phyloP scores from a whole-genome alignment of 2,329 filamentous ascomycete species.

The Elsinoe australis region DNA sequence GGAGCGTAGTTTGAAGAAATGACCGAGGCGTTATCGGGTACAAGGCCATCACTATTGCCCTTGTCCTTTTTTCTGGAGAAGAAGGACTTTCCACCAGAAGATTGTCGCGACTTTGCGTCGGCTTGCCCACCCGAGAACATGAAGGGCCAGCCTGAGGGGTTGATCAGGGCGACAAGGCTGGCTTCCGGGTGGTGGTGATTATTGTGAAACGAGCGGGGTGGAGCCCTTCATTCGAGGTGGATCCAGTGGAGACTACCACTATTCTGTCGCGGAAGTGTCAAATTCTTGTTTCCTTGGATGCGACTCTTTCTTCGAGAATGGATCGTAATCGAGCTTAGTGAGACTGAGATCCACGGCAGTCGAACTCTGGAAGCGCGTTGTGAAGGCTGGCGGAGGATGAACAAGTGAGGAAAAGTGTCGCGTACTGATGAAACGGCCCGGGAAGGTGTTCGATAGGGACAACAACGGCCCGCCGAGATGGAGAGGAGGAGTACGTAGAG shows the following conservation, averaged over 20 bases:
- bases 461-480: neutral
- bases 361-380: constrained; percentile 10
- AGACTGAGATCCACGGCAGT: neutral
- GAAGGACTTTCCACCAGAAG: constrained; percentile 72
- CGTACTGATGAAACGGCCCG: constrained; percentile 15
- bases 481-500: neutral
- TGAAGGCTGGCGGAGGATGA: constrained; percentile 12
- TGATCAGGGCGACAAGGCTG: constrained; percentile 5
- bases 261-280: neutral
- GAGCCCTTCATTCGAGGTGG: constrained; percentile 16
- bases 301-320: neutral
- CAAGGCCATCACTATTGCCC: constrained; percentile 56
- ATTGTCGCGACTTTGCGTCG: constrained; percentile 74
- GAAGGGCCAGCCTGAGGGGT: neutral
- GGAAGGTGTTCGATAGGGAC: constrained; percentile 6
- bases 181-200: constrained; percentile 4
- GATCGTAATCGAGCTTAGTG: neutral
- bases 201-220: constrained; percentile 15
- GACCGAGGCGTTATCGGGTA: constrained; percentile 35
- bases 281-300: neutral
- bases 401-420: constrained; percentile 15
- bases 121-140: constrained; percentile 46
- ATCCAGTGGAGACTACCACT: constrained; percentile 12
- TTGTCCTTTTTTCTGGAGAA: constrained; percentile 84
- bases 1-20: constrained; percentile 34